Evolutionary conservation across 805 yeast species (phyloP), one percentile per base, ranked within the genome.

Genomic region (Wickerhamomyces chambardii): DNA sequence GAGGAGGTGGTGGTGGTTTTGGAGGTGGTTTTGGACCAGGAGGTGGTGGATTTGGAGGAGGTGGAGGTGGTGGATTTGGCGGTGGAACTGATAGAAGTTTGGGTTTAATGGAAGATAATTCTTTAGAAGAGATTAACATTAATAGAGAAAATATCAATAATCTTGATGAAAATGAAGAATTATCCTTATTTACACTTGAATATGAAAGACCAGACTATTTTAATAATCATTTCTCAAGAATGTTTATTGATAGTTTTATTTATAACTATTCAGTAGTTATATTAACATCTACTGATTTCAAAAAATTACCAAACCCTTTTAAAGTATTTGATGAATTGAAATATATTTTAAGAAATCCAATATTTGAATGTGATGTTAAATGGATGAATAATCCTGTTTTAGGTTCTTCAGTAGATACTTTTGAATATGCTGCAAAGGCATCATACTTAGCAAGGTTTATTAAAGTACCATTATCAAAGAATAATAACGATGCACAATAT

Each of bases 311-410:
- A 2, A 56, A 64, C 17, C 75, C 76, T 4, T 67, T 59, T 43
- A 50, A 47, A 4, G 51, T 66, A 18, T 68, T 59, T 39, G 45
- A 44, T 28, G 55, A 57, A 3, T 53, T 55, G 32, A 53, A 55
- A 35, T 48, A 53, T 12, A 43, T 48, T 18, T 49, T 63, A 33
- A 55, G 56, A 24, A 40, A 48, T 2, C 69, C 67, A 12, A 37
- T 67, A 4, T 24, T 24, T 39, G 48, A 54, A 19, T 53, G 62
- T 39, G 55, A 52, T 12, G 58, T 56, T n/a, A 45, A 46, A n/a
- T 63, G 67, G 67, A 60, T 63, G 65, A 63, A 63, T 36, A 61
- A 63, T 38, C 69, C 69, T 0, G 57, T 63, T 1, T 38, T 60
- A 9, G 69, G 69, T 2, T 58, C 66, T 6, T 55, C 65, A 1